These are phyloP conservation scores for Edaphochlamys debaryana DNA, from an alignment of 139 green algal species.

Conservation along the genomic window DNA sequence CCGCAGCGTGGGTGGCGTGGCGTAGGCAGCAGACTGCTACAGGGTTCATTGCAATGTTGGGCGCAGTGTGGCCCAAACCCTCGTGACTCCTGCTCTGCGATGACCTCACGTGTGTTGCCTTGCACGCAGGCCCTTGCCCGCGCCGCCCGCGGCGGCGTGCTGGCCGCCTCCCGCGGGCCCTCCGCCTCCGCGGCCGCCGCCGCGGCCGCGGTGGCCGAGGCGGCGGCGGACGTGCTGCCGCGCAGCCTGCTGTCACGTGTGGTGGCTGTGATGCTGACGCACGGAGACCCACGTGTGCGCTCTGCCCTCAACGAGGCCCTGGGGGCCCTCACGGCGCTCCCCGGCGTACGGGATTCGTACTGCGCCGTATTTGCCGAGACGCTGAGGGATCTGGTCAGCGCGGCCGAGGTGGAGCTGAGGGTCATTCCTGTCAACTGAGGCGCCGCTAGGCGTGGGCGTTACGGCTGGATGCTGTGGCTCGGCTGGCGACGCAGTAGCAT, in stretches of 20 bases:
- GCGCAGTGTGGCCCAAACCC: no score
- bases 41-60: no score
- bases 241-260: conserved; percentile 2
- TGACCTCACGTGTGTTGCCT: no score
- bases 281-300: conserved; percentile 18
- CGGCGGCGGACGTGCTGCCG: not conserved
- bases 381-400: conserved; percentile 7
- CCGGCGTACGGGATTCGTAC: conserved; percentile 16
- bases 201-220: not conserved
- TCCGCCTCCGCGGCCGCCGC: not conserved
- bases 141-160: not conserved
- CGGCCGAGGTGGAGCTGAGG: conserved; percentile 29
- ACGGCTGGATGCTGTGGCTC: no score
- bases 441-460: no score
- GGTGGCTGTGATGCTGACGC: conserved; percentile 19
- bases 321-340: conserved; percentile 4
- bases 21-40: no score
- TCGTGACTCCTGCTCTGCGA: no score
- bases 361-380: conserved; percentile 24
- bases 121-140: not conserved
- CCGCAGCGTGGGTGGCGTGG: no score
- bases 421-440: conserved; percentile 33
- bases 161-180: not conserved
- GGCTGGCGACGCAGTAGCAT: no score
- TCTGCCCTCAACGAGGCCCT: conserved; percentile 21